phyloP scores from a whole-genome alignment of 1,139 yeast genomes.

The Pichia inconspicua region DNA sequence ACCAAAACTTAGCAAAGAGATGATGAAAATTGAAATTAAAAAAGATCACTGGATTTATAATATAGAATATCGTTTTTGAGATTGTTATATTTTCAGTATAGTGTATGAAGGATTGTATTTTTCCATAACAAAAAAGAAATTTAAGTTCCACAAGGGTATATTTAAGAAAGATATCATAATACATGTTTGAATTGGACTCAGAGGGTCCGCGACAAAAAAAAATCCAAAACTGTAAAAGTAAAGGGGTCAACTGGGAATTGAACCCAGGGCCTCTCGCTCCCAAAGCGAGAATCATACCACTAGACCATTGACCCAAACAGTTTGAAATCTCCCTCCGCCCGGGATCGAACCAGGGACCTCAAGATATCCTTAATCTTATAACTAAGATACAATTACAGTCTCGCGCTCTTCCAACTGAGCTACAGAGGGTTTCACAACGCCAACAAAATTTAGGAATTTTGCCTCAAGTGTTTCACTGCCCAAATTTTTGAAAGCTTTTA shows the following conservation, averaged over 20 bases:
- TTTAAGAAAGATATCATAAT: too few relatives aligned
- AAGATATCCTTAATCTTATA: constrained; percentile 9
- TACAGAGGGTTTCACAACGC: constrained; percentile 9
- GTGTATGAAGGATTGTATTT: too few relatives aligned
- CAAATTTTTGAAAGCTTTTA: too few relatives aligned
- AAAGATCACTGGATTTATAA: background rate
- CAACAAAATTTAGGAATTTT: background rate
- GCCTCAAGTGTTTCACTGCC: background rate
- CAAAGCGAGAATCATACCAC: constrained; percentile 49
- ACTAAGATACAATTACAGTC: constrained; percentile 11
- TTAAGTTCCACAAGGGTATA: too few relatives aligned
- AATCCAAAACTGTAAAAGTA: too few relatives aligned
- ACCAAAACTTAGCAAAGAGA: background rate
- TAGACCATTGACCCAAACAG: constrained; percentile 18
- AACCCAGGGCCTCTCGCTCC: constrained; percentile 34
- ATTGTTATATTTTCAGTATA: too few relatives aligned
- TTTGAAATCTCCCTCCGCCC: constrained; percentile 11
- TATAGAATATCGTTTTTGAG: too few relatives aligned
- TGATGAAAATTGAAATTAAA: too few relatives aligned
- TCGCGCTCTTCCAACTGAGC: constrained; percentile 18
- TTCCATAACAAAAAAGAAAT: too few relatives aligned
- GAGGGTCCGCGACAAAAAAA: background rate
- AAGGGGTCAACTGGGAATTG: constrained; percentile 29
- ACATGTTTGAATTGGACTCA: too few relatives aligned
- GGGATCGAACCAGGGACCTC: constrained; percentile 18